A percentile compares a stretch with the other conserved stretches of the same genome.
These are phyloP conservation scores for Pisolithus albus DNA, from an alignment of 768 basidiomycete species.

Conservation along the genomic window DNA sequence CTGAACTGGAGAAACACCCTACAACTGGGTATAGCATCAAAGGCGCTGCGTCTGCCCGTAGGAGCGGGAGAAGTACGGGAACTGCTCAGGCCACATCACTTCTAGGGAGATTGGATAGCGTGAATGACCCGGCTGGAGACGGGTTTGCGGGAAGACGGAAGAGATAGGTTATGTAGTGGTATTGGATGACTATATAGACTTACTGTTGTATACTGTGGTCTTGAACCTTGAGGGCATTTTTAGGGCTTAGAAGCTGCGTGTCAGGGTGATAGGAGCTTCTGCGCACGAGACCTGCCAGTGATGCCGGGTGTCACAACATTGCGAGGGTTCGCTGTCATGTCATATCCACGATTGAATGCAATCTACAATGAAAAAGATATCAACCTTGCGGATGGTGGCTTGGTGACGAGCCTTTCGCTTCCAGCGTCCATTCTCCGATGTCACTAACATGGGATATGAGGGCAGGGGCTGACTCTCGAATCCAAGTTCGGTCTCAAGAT, in stretches of 20 bases:
- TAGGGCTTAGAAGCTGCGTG: no score
- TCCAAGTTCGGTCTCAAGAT: constrained; percentile 41
- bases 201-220: no score
- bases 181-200: background rate
- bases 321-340: background rate
- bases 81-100: constrained; percentile 19
- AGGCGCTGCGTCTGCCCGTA: constrained; percentile 39
- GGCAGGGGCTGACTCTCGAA: constrained; percentile 59
- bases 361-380: constrained; percentile 9
- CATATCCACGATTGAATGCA: background rate
- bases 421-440: background rate
- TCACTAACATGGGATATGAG: constrained; percentile 1
- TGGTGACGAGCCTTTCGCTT: constrained; percentile 31
- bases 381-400: constrained; percentile 39
- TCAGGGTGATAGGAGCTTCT: no score
- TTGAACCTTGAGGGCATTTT: no score
- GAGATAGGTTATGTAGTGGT: constrained; percentile 19
- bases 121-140: constrained; percentile 5
- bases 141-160: constrained; percentile 19
- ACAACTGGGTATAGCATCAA: constrained; percentile 46
- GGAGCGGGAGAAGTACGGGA: constrained; percentile 12
- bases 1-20: constrained; percentile 29
- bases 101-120: constrained; percentile 30
- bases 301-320: no score
- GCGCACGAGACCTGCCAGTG: no score